Base-by-base conservation (phyloP, 805 yeast genomes). In the Candida nemodendra region DNA sequence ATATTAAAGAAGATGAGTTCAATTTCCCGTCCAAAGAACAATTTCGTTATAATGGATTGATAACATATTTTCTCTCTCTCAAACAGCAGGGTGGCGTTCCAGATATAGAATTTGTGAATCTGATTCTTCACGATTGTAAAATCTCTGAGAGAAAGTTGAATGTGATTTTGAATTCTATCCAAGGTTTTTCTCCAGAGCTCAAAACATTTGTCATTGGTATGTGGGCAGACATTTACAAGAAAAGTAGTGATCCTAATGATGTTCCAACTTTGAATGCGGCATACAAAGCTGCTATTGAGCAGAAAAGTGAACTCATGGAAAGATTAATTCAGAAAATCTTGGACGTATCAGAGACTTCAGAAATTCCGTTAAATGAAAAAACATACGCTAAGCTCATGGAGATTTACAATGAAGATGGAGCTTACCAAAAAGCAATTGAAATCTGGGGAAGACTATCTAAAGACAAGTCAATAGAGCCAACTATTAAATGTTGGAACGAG, bases 401-500 rank as follows among this genome's bases (percentile, higher is more conserved):
- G 23, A 68, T 68, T 27, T 76, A 62, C 52, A 65, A 65, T 38
- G 61, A 57, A 1, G 51, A 64, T 27, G 65, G 65, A 27, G 43
- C 48, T 18, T 60, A 65, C 13, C 56, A 57, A 12, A 61, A 59
- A 25, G 71, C 72, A 2, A 61, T 72, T 39, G 59, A 60, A 9
- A 55, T 76, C 1, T 81, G 85, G 76, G 74, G 72, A 42, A 64
- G 61, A 29, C 55, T 82, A 62, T 47, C 71, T 18, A 44, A 56
- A 9, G 49, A 55, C 5, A 72, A 70, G 15, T 32, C 38, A 17
- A 30, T 46, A 16, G 38, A 32, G 18, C 48, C 54, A 3, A 31
- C 42, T 4, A 48, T 68, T n/a, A 47, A 57, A 0, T 57, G 78
- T 2, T 84, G 88, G 88, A 79, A 80, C 36, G 68, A 74, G 35